A percentile compares a stretch with the other conserved stretches of the same genome.
Conservation (phyloP, 2,329 filamentous ascomycete species). For the Cadophora gregata region DNA sequence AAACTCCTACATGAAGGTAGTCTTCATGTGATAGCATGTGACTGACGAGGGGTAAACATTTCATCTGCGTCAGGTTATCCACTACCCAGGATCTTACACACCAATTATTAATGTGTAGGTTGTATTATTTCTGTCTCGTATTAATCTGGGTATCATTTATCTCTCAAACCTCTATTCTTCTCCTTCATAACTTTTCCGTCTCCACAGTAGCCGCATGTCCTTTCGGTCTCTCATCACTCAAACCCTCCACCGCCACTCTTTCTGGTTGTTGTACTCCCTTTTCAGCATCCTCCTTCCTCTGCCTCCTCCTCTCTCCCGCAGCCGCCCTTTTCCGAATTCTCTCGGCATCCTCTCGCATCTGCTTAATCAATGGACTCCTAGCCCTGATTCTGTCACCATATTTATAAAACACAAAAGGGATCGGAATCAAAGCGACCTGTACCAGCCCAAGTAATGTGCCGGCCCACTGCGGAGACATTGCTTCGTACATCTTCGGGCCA, state of each 20-base stretch:
- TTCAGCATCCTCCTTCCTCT: constrained; percentile 22
- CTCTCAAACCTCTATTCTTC: background rate
- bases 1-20: background rate
- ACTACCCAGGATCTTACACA: too few species aligned
- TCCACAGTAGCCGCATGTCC: constrained; percentile 6
- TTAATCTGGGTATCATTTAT: constrained; percentile 15
- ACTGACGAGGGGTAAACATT: background rate
- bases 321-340: constrained; percentile 35
- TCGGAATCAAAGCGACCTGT: constrained; percentile 76
- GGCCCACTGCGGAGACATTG: constrained; percentile 77
- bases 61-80: too few species aligned
- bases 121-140: background rate
- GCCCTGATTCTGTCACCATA: constrained; percentile 61
- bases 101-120: background rate
- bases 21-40: constrained; percentile 3
- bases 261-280: constrained; percentile 18
- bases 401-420: constrained; percentile 79
- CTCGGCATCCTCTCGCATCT: constrained; percentile 45
- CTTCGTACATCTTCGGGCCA: constrained; percentile 72
- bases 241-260: background rate
- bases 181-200: constrained; percentile 14
- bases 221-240: constrained; percentile 19
- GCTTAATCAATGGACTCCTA: constrained; percentile 53
- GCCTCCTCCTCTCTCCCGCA: constrained; percentile 22
- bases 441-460: constrained; percentile 77